A percentile compares a stretch with the other conserved stretches of the same genome.
Conservation (phyloP, 257 asterid species). For the Solanum sitiens region DNA sequence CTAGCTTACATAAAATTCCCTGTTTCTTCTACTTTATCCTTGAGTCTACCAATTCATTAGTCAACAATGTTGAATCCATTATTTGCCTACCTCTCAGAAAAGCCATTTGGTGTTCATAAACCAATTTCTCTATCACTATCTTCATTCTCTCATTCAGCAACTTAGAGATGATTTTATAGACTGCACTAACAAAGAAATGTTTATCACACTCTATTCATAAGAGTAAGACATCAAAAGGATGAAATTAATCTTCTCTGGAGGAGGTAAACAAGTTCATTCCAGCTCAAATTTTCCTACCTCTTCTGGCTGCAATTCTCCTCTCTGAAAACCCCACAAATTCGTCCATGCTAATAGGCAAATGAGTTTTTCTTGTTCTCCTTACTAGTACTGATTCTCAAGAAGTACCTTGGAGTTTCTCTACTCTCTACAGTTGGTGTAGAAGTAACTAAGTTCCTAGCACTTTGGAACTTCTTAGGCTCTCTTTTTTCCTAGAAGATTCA, state of each 20-base stretch:
- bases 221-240: background rate
- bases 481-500: constrained; percentile 63
- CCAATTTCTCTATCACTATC: background rate
- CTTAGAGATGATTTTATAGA: background rate
- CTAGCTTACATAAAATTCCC: background rate
- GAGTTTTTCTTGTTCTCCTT: constrained; percentile 67
- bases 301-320: constrained; percentile 37
- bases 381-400: constrained; percentile 43
- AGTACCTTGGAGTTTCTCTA: constrained; percentile 57
- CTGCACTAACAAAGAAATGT: background rate
- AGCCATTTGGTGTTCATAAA: background rate
- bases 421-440: constrained; percentile 42
- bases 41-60: background rate
- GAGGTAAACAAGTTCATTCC: background rate
- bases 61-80: background rate
- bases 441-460: constrained; percentile 28
- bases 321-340: constrained; percentile 29
- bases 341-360: constrained; percentile 27
- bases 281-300: constrained; percentile 26
- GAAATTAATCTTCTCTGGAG: background rate
- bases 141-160: background rate
- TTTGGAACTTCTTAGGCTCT: constrained; percentile 23
- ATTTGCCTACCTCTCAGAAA: background rate
- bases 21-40: background rate
- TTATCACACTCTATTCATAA: background rate